These are phyloP conservation scores for Mycena belliarum DNA, from an alignment of 768 basidiomycete species.

Conservation along the genomic window DNA sequence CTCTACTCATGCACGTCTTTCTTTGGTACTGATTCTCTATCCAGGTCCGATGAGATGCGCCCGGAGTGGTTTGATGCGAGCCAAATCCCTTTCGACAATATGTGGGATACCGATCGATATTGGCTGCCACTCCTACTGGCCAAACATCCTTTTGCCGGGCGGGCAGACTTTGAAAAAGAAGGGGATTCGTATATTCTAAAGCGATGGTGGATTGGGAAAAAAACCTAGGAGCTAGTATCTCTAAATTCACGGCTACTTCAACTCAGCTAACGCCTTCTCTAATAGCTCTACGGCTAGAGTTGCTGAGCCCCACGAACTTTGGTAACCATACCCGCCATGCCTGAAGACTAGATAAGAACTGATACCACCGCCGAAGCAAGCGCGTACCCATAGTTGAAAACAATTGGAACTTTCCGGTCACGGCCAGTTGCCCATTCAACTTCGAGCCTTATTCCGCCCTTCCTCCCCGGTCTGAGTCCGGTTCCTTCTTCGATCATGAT, in stretches of 20 bases:
- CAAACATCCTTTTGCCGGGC: conserved; percentile 41
- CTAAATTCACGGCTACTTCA: conserved; percentile 1
- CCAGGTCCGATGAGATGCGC: conserved; percentile 87
- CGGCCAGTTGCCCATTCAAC: neutral
- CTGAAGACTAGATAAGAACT: conserved; percentile 35
- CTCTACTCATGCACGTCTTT: neutral
- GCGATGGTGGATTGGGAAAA: conserved; percentile 49
- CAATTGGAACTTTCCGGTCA: conserved; percentile 37
- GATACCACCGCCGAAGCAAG: neutral
- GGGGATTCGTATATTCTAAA: conserved; percentile 31
- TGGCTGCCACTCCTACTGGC: conserved; percentile 69
- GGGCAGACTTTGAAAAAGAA: conserved; percentile 43
- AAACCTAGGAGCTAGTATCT: neutral
- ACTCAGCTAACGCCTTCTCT: conserved; percentile 37
- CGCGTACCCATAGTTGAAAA: conserved; percentile 26
- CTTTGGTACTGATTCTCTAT: neutral
- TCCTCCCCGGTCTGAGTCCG: conserved; percentile 67
- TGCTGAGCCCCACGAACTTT: conserved; percentile 68
- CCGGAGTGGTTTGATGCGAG: conserved; percentile 70
- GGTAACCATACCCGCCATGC: conserved; percentile 63
- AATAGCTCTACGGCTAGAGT: conserved; percentile 47
- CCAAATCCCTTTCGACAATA: conserved; percentile 59
- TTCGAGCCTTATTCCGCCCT: conserved; percentile 52
- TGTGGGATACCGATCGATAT: conserved; percentile 62
- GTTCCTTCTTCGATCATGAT: conserved; percentile 53